Evolutionary conservation across 805 yeast genomes (phyloP), one percentile per base, ranked within the genome.

Genomic region (Lachancea cidri): DNA sequence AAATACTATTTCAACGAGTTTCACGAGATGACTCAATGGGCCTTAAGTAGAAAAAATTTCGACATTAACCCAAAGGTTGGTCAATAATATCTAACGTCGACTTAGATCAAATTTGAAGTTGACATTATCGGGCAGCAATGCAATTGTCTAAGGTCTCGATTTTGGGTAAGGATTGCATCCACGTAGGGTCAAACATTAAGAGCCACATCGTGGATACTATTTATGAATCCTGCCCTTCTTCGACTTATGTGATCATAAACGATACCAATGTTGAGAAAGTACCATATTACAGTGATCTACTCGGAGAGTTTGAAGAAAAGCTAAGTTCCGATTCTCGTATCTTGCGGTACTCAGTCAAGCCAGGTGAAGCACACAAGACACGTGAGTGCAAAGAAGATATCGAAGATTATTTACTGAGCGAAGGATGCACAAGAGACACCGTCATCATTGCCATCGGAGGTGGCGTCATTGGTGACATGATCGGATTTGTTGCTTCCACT

Each of bases 391-490:
- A 93, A 65, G 98, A 93, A 19, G 79, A 77, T 8, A 89, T 93
- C 42, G 98, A 93, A 67, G 98, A 93, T 65, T 91, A 75, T 65
- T 68, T 93, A 55, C 73, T 93, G 47, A 56, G 66, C 4, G 67
- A 86, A 57, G 95, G 95, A 18, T 93, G 98, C 64, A 93, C 98
- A 13, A 78, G 98, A 65, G 98, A 93, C 62, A 88, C 98, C 2
- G 86, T 93, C 18, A 80, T 93, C 43, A 67, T 93, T 36, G 98
- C 98, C 6, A 78, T 93, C 45, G 98, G 98, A 47, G 98, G 98
- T 51, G 98, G 98, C 54, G 94, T 93, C 39, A 91, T 93, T 64
- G 98, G 98, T 45, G 98, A 93, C 60, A 91, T 93, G 98, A 86
- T 91, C 50, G 98, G 98, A 3, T 93, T 79, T 61, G 98, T 93